phyloP scores from a whole-genome alignment of 148 eudicot genomes.

The Selenicereus undatus region DNA sequence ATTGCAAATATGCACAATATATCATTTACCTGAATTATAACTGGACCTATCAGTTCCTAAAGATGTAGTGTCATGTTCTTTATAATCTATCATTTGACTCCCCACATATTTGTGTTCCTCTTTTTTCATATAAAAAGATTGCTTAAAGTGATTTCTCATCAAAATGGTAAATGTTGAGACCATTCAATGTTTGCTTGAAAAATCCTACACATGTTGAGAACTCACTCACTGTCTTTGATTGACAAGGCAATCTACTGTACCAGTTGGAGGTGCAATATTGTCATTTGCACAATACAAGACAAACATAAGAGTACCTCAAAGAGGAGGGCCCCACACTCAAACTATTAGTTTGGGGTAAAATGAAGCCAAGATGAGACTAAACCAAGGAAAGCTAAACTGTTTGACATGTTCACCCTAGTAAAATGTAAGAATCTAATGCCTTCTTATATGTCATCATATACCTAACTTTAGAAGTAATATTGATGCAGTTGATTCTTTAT shows the following conservation, averaged over 20 bases:
- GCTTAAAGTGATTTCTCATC: neutral
- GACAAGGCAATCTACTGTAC: constrained; percentile 18
- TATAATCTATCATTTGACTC: no score
- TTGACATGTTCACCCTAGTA: constrained; percentile 12
- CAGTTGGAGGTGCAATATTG: neutral
- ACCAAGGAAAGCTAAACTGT: neutral
- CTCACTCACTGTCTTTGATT: constrained; percentile 12
- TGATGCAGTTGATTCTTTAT: neutral
- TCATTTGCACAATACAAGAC: constrained; percentile 18
- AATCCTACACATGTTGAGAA: neutral
- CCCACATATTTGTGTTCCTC: neutral
- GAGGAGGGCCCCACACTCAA: constrained; percentile 9
- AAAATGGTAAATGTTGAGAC: neutral
- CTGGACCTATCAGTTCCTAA: no score
- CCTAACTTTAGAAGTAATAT: neutral
- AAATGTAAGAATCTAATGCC: neutral
- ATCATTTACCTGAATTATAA: no score
- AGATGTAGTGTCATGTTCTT: no score
- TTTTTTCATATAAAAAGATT: neutral
- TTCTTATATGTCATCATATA: neutral
- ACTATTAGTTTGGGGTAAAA: constrained; percentile 10
- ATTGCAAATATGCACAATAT: no score
- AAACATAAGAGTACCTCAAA: constrained; percentile 12
- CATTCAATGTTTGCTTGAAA: neutral
- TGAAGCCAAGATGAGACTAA: constrained; percentile 7